A percentile compares a stretch with the other conserved stretches of the same genome.
Evolutionary conservation across 495 filamentous ascomycete species (phyloP).

Genomic region (Oidiodendron maius): DNA sequence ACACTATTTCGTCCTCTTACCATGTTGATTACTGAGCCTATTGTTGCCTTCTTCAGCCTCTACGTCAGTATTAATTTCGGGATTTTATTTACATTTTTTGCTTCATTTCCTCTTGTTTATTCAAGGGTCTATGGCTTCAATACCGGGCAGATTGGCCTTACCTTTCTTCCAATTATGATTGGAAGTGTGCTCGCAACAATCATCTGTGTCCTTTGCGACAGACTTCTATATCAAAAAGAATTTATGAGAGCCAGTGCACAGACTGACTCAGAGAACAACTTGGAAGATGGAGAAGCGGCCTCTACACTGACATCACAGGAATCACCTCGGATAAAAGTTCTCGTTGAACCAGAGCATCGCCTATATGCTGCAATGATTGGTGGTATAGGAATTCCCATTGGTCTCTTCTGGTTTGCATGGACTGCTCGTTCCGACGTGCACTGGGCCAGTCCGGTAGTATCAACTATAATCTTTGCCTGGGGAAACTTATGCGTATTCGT

Average conservation of each 20-base stretch:
- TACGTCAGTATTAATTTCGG: conserved; percentile 42
- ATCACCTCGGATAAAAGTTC: not conserved
- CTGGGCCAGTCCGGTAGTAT: conserved; percentile 37
- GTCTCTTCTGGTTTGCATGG: conserved; percentile 39
- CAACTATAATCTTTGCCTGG: conserved; percentile 57
- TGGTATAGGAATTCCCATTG: conserved; percentile 44
- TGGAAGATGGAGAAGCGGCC: not conserved
- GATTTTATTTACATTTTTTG: conserved; percentile 34
- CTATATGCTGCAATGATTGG: conserved; percentile 57
- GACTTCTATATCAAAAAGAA: conserved; percentile 15
- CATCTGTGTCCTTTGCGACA: conserved; percentile 1
- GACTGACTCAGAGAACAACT: not conserved
- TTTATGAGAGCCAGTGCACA: not conserved
- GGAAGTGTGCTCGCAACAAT: conserved; percentile 14
- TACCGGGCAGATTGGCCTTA: conserved; percentile 20
- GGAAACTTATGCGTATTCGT: conserved; percentile 56
- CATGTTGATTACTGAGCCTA: conserved; percentile 40
- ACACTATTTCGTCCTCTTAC: conserved; percentile 29
- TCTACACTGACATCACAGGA: not conserved
- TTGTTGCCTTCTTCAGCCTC: conserved; percentile 35
- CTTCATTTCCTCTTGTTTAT: conserved; percentile 30
- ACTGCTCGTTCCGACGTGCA: conserved; percentile 29
- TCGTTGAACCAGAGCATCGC: conserved; percentile 48
- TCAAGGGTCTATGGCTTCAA: conserved; percentile 13
- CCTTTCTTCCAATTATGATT: conserved; percentile 25